Conservation (phyloP, 352 stramenopile genomes). For the Blastocystis sp. region DNA sequence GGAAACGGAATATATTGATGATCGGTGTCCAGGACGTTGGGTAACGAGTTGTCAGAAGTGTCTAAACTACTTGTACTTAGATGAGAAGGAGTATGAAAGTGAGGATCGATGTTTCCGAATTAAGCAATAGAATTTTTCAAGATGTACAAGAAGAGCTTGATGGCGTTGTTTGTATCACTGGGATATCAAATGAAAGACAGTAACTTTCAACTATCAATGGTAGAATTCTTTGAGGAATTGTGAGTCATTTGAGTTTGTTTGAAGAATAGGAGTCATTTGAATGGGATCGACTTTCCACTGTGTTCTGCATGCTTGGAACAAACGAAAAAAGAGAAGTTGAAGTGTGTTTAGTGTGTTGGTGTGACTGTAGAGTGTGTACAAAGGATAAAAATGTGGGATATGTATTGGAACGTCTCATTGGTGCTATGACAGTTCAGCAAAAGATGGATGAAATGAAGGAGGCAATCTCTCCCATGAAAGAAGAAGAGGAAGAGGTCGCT, state of each 20-base stretch:
- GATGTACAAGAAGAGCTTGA: slow-evolving; percentile 38
- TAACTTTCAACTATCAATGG: slow-evolving; percentile 2
- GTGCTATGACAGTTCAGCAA: slow-evolving; percentile 45
- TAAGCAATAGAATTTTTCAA: slow-evolving; percentile 41
- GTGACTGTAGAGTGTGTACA: not conserved
- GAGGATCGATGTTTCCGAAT: not conserved
- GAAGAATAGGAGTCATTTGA: slow-evolving; percentile 17
- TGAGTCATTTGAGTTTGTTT: not conserved
- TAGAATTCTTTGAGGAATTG: slow-evolving; percentile 65
- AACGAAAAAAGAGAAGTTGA: slow-evolving; percentile 28
- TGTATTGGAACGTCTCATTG: slow-evolving; percentile 48
- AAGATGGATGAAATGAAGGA: slow-evolving; percentile 32
- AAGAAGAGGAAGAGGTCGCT: slow-evolving; percentile 7
- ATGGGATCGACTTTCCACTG: slow-evolving; percentile 25
- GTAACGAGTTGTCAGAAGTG: slow-evolving; percentile 50
- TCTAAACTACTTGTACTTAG: slow-evolving; percentile 39
- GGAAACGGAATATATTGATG: slow-evolving; percentile 18
- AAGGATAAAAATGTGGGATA: slow-evolving; percentile 60
- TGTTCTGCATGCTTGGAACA: slow-evolving; percentile 57
- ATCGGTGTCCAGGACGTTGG: slow-evolving; percentile 40
- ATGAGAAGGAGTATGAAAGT: slow-evolving; percentile 62
- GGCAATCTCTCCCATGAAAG: not conserved
- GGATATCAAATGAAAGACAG: not conserved
- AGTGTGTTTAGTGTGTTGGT: not conserved
- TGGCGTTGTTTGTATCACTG: slow-evolving; percentile 9